phyloP scores from a whole-genome alignment of 495 filamentous ascomycete species.

The Aspergillus saccharolyticus region DNA sequence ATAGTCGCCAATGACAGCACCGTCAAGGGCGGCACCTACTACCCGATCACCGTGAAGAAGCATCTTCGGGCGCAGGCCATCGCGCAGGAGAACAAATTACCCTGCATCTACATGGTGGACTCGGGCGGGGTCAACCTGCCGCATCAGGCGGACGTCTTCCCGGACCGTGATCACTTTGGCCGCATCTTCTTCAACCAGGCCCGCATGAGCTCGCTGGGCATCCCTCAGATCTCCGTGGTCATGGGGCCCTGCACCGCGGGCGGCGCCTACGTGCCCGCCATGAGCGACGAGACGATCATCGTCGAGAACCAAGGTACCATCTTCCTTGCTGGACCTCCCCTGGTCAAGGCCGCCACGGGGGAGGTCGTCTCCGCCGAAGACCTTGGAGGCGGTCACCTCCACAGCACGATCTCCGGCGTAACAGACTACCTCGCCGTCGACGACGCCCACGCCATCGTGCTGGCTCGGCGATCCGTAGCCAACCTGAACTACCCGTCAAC shows the following conservation, averaged over 20 bases:
- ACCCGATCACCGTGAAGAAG: slow-evolving; percentile 97
- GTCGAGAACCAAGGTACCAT: slow-evolving; percentile 93
- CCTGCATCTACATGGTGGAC: slow-evolving; percentile 94
- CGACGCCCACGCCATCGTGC: slow-evolving; percentile 86
- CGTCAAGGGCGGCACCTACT: slow-evolving; percentile 98
- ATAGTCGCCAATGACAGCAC: slow-evolving; percentile 97
- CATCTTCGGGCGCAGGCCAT: slow-evolving; percentile 90
- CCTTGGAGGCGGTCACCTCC: slow-evolving; percentile 87
- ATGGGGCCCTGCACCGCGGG: slow-evolving; percentile 98
- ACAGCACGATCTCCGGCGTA: slow-evolving; percentile 88
- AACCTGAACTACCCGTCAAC: slow-evolving; percentile 80
- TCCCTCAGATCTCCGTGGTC: slow-evolving; percentile 91
- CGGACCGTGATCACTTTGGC: slow-evolving; percentile 91
- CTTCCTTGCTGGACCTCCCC: slow-evolving; percentile 89
- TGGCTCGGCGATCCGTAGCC: slow-evolving; percentile 74
- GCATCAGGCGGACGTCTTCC: slow-evolving; percentile 94
- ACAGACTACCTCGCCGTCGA: slow-evolving; percentile 94
- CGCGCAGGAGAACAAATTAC: slow-evolving; percentile 78
- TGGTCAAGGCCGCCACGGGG: slow-evolving; percentile 95
- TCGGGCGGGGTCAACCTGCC: slow-evolving; percentile 95
- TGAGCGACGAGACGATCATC: slow-evolving; percentile 97
- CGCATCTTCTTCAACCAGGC: slow-evolving; percentile 99
- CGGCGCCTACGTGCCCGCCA: slow-evolving; percentile 92
- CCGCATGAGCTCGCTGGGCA: slow-evolving; percentile 71
- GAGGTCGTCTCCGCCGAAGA: slow-evolving; percentile 92